Evolutionary conservation across 2,329 filamentous ascomycete genomes (phyloP).

Genomic region (Ustulina deusta): DNA sequence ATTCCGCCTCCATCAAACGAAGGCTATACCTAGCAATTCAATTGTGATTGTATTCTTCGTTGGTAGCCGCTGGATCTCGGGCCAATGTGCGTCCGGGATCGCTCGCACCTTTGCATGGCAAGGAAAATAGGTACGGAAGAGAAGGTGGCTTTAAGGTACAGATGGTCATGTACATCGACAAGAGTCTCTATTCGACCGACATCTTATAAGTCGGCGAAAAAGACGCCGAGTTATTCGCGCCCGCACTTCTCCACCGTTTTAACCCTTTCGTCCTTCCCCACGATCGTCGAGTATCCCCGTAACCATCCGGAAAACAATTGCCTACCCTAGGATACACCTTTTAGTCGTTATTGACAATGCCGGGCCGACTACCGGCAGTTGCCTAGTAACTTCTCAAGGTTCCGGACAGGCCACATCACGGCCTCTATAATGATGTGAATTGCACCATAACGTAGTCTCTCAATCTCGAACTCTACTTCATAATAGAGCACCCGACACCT

Average conservation of each 20-base stretch:
- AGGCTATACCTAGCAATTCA: not conserved
- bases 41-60: not conserved
- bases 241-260: constrained; percentile 24
- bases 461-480: not conserved
- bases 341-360: not conserved
- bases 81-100: not conserved
- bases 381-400: not conserved
- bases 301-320: constrained; percentile 27
- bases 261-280: constrained; percentile 5
- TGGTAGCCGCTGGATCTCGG: not conserved
- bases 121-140: not conserved
- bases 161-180: constrained; percentile 1
- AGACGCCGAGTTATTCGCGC: constrained; percentile 24
- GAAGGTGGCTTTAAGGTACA: not conserved
- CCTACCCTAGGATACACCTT: constrained; percentile 4
- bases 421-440: not conserved
- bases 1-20: not conserved
- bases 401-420: not conserved
- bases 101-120: not conserved
- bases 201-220: constrained; percentile 36
- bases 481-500: not conserved
- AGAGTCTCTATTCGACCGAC: constrained; percentile 1
- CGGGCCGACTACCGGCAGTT: not conserved
- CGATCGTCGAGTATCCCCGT: constrained; percentile 11
- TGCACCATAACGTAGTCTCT: not conserved